A percentile compares a stretch with the other conserved stretches of the same genome.
Conservation (phyloP, 176 grass and related monocot species). For the Areca catechu region DNA sequence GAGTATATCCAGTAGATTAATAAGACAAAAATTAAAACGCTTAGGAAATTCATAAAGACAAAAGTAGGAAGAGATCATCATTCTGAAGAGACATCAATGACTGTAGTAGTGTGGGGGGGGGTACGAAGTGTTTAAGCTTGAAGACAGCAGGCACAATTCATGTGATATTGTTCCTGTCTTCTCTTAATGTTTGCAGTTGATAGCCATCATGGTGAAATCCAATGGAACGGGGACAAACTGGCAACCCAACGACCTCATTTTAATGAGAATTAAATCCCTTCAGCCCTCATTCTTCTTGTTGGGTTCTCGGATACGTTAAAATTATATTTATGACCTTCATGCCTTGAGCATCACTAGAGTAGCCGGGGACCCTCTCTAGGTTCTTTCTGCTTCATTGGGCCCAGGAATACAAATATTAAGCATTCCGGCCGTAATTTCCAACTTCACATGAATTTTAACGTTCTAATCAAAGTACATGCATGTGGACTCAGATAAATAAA, state of each 20-base stretch:
- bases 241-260: background rate
- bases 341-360: background rate
- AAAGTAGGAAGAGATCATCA: too few species aligned
- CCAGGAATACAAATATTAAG: too few species aligned
- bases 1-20: too few species aligned
- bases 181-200: background rate
- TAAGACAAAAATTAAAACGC: too few species aligned
- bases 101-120: too few species aligned
- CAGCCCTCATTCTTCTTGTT: background rate
- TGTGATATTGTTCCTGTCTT: conserved; percentile 2
- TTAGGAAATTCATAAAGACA: too few species aligned
- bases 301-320: background rate
- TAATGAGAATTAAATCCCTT: background rate
- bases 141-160: too few species aligned
- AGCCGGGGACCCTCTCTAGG: background rate
- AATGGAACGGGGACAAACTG: conserved; percentile 1
- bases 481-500: conserved; percentile 8
- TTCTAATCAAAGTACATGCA: conserved; percentile 21
- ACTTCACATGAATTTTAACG: too few species aligned
- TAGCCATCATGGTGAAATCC: background rate
- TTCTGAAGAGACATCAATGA: too few species aligned
- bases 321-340: background rate
- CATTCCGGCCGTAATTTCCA: too few species aligned
- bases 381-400: background rate
- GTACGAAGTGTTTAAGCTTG: too few species aligned